These are phyloP conservation scores for Turritis glabra DNA, from an alignment of 345 rosid species.

Conservation along the genomic window DNA sequence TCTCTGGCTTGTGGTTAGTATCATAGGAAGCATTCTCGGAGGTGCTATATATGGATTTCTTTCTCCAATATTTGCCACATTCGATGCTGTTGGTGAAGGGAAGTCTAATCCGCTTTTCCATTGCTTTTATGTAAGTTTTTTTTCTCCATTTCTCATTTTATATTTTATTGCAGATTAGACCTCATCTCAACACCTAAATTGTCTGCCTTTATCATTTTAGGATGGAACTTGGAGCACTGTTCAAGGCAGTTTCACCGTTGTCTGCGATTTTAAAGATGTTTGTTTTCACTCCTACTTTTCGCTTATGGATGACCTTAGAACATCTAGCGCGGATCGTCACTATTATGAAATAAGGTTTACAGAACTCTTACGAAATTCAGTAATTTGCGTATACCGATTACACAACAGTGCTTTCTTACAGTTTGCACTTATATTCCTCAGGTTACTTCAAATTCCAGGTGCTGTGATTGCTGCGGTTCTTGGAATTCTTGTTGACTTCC, in stretches of 20 bases:
- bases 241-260: slow-evolving; percentile 58
- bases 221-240: slow-evolving; percentile 87
- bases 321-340: slow-evolving; percentile 51
- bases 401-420: background rate
- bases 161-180: background rate
- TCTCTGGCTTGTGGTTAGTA: slow-evolving; percentile 60
- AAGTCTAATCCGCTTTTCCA: slow-evolving; percentile 59
- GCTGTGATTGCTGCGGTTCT: slow-evolving; percentile 62
- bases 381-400: background rate
- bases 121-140: slow-evolving; percentile 72
- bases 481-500: slow-evolving; percentile 71
- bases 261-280: slow-evolving; percentile 74
- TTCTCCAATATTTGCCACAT: slow-evolving; percentile 89
- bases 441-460: slow-evolving; percentile 71
- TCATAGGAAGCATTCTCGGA: slow-evolving; percentile 65
- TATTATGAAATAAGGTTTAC: slow-evolving; percentile 85
- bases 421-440: slow-evolving; percentile 35
- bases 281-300: slow-evolving; percentile 77
- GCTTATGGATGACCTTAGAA: slow-evolving; percentile 66
- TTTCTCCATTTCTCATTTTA: background rate
- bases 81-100: slow-evolving; percentile 92
- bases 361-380: background rate
- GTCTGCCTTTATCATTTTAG: slow-evolving; percentile 38
- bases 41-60: slow-evolving; percentile 76
- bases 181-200: background rate